Evolutionary conservation across 1,284 basidiomycete genomes (phyloP), one percentile per base, ranked within the genome.

Genomic region (Trametes pubescens): DNA sequence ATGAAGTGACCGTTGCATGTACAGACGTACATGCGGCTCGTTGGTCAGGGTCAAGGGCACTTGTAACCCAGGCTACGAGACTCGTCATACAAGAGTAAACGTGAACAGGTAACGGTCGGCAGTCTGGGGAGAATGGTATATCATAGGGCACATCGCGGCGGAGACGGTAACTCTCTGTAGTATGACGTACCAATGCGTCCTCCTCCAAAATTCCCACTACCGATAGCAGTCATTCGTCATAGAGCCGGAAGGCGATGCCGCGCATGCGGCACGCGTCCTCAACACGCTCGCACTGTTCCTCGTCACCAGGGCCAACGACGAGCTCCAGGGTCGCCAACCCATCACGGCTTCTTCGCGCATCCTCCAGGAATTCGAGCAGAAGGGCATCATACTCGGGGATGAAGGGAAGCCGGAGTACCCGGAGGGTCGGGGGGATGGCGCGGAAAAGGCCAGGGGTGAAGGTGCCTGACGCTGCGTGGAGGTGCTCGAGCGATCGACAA

Each of bases 401-500:
- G 29, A 53, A 21, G 10, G 61, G 34, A 5, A 58, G 22, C 24
- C 18, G 21, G 38, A 61, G 54, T 6, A n/a, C n/a, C 26, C 34
- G 38, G 7, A 65, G 59, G 11, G 29, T 51, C 2, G 59, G 24
- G 14, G 64, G 59, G 10, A 65, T 21, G 18, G 8, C 22, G 13
- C 37, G n/a, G 47, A 61, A 49, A 2, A 65, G 16, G 1, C 21
- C 38, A 29, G 51, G 21, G 34, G 58, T 57, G 49, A 55, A 61
- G 18, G 52, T 51, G 18, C 57, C 59, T 47, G 37, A 32, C 6
- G 37, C 21, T 14, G 59, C 58, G 16, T 47, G 47, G 14, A 65
- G 55, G 47, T 54, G 21, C 29, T 65, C 46, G 32, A 65, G 56
- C 14, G 64, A 44, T 9, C 16, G 29, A 32, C 47, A 61, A n/a